Conservation (phyloP, 768 basidiomycete genomes). For the Boletus vinaceobasis region DNA sequence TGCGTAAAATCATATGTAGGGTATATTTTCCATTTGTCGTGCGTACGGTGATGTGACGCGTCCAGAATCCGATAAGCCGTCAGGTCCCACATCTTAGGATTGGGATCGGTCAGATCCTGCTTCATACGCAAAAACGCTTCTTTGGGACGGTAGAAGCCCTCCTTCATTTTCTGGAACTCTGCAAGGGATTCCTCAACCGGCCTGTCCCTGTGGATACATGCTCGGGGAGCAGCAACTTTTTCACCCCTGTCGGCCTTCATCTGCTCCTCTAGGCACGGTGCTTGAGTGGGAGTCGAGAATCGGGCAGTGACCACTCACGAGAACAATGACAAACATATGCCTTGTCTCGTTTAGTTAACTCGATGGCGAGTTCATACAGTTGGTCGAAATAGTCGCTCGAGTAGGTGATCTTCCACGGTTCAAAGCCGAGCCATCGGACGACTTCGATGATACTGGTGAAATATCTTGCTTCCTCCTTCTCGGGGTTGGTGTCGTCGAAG, state of each 20-base stretch:
- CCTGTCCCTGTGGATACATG: conserved; percentile 83
- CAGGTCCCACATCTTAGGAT: conserved; percentile 99
- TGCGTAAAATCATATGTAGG: conserved; percentile 99
- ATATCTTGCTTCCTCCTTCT: conserved; percentile 93
- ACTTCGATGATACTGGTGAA: conserved; percentile 97
- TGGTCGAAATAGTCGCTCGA: conserved; percentile 95
- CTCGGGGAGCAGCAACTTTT: conserved; percentile 72
- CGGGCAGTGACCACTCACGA: conserved; percentile 52
- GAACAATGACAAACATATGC: conserved; percentile 97
- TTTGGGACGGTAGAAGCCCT: conserved; percentile 86
- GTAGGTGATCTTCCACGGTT: conserved; percentile 99
- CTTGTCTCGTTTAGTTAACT: conserved; percentile 85
- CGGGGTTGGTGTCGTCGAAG: conserved; percentile 98
- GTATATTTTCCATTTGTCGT: conserved; percentile 93
- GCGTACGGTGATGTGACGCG: conserved; percentile 89
- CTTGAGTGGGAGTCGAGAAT: conserved; percentile 2
- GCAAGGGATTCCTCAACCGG: conserved; percentile 82
- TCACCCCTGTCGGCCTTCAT: conserved; percentile 87
- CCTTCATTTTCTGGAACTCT: conserved; percentile 91
- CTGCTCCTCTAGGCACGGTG: conserved; percentile 68
- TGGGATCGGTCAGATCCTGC: conserved; percentile 86
- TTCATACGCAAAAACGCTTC: conserved; percentile 97
- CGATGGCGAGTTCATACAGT: conserved; percentile 81
- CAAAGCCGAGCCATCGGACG: conserved; percentile 94
- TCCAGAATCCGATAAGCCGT: conserved; percentile 93